A percentile compares a stretch with the other conserved stretches of the same genome.
Evolutionary conservation across 2,329 filamentous ascomycete species (phyloP).

Genomic region (Penicillium sp.): DNA sequence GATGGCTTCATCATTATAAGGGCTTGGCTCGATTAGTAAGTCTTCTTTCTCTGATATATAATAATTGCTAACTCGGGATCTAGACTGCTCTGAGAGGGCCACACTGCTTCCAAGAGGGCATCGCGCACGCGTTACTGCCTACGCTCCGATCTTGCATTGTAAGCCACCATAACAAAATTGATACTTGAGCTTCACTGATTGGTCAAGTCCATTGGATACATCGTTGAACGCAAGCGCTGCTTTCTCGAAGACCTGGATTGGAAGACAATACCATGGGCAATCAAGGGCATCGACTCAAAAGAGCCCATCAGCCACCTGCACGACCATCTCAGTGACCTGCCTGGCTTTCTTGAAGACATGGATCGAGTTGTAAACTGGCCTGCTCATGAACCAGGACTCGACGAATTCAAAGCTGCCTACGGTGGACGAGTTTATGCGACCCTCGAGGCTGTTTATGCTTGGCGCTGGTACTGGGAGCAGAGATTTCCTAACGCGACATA

Average conservation of each 20-base stretch:
- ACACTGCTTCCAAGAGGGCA: conserved; percentile 10
- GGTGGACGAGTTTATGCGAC: neutral
- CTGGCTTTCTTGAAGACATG: conserved; percentile 12
- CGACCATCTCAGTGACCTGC: conserved; percentile 11
- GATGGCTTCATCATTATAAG: conserved; percentile 15
- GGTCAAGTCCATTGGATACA: conserved; percentile 3
- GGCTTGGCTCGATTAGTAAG: conserved; percentile 11
- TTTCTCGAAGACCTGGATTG: conserved; percentile 13
- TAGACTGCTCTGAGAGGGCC: conserved; percentile 15
- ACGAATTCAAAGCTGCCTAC: conserved; percentile 1
- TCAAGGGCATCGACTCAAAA: conserved; percentile 6
- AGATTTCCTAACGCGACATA: conserved; percentile 8
- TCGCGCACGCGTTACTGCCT: conserved; percentile 6
- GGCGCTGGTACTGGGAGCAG: conserved; percentile 15
- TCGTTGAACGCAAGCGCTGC: conserved; percentile 15
- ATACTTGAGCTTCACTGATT: neutral
- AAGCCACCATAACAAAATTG: neutral
- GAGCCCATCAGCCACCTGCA: conserved; percentile 2
- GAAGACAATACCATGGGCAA: conserved; percentile 15
- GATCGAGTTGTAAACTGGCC: conserved; percentile 1
- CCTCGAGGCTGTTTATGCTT: conserved; percentile 6
- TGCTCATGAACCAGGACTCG: neutral
- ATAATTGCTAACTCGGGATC: neutral
- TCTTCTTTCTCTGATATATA: too few relatives aligned
- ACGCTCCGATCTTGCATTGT: conserved; percentile 13